These are phyloP conservation scores for Sordariomycetes sp. DNA, from an alignment of 2,329 filamentous ascomycete genomes.

Conservation along the genomic window DNA sequence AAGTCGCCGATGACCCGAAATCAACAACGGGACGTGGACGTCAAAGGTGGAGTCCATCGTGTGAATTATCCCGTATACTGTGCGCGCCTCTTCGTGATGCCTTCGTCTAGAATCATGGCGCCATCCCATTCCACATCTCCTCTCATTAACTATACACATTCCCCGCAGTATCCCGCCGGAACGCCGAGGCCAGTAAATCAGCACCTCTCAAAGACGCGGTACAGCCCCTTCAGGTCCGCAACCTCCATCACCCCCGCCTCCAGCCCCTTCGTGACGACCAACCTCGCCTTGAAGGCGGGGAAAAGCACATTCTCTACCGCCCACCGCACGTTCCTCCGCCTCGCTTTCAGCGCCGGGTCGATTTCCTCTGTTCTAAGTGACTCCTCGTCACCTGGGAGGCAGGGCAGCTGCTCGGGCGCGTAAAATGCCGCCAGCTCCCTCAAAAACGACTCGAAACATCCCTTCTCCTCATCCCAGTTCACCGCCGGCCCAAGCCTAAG, in stretches of 20 bases:
- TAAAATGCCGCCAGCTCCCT: conserved; percentile 82
- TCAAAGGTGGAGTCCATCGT: not conserved
- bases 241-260: conserved; percentile 70
- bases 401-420: conserved; percentile 71
- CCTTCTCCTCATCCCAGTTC: conserved; percentile 72
- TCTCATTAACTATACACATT: not conserved
- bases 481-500: conserved; percentile 80
- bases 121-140: not conserved
- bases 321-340: conserved; percentile 57
- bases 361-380: conserved; percentile 22
- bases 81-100: not conserved
- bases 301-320: conserved; percentile 81
- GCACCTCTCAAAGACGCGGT: conserved; percentile 89
- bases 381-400: conserved; percentile 21
- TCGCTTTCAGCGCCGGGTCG: conserved; percentile 36
- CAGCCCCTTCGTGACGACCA: conserved; percentile 70
- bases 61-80: not conserved
- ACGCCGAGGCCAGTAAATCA: conserved; percentile 24
- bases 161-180: not conserved
- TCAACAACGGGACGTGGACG: not conserved
- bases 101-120: not conserved
- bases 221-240: conserved; percentile 83
- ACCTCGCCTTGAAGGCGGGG: conserved; percentile 68
- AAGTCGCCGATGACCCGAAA: not conserved
- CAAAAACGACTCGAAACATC: conserved; percentile 77